Evolutionary conservation across 1,284 basidiomycete species (phyloP).

Genomic region (Neotropicomus parvogracilis): DNA sequence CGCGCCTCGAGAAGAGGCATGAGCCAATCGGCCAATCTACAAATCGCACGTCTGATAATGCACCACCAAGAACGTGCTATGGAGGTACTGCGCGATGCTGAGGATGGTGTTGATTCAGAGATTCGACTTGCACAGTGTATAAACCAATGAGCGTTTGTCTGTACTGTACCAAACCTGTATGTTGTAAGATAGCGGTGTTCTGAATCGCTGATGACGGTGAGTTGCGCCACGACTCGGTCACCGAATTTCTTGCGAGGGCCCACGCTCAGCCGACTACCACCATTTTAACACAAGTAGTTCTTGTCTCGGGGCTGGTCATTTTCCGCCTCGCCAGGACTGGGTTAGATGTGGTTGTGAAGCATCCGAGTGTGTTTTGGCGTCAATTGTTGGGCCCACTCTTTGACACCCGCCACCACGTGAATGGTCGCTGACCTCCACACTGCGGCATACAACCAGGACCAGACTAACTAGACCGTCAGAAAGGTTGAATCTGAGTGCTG

Average conservation of each 20-base stretch:
- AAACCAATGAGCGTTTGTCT: slow-evolving; percentile 29
- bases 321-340: slow-evolving; percentile 21
- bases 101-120: slow-evolving; percentile 20
- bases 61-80: slow-evolving; percentile 36
- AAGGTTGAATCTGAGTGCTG: slow-evolving; percentile 34
- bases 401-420: slow-evolving; percentile 35
- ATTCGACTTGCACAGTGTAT: slow-evolving; percentile 29
- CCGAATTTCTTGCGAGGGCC: slow-evolving; percentile 31
- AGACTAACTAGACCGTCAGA: slow-evolving; percentile 18
- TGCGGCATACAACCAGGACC: slow-evolving; percentile 23
- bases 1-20: slow-evolving; percentile 30
- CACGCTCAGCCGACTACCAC: slow-evolving; percentile 21
- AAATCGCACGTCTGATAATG: slow-evolving; percentile 35
- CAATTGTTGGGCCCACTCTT: slow-evolving; percentile 22
- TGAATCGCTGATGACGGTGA: no score
- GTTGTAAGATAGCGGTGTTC: no score
- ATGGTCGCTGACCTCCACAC: slow-evolving; percentile 26
- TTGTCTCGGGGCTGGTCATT: slow-evolving; percentile 18
- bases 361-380: slow-evolving; percentile 30
- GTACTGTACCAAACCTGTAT: no score
- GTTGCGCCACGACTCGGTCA: slow-evolving; percentile 10
- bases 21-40: slow-evolving; percentile 23
- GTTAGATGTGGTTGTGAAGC: slow-evolving; percentile 33
- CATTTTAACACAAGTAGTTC: slow-evolving; percentile 26
- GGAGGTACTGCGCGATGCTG: slow-evolving; percentile 19